Conservation (phyloP, 176 grass and related monocot species). For the Triticum turgidum region DNA sequence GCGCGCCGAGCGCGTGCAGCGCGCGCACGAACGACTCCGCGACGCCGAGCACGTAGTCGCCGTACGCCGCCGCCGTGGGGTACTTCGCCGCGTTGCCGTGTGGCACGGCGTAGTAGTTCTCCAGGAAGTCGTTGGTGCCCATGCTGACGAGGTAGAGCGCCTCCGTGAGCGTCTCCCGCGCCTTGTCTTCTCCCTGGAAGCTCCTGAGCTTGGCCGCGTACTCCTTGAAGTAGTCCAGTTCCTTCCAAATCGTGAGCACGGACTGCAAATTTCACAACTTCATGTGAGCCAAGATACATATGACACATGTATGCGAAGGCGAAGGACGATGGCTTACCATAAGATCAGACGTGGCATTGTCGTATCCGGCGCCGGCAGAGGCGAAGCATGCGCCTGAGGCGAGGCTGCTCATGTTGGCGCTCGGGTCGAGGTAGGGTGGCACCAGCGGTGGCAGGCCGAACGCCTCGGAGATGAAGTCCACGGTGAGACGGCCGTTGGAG, state of each 20-base stretch:
- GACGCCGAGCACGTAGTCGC: conserved; percentile 26
- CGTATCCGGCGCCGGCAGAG: conserved; percentile 74
- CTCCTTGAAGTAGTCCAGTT: conserved; percentile 67
- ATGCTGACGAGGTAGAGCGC: conserved; percentile 66
- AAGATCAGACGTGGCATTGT: conserved; percentile 67
- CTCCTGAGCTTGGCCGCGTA: conserved; percentile 42
- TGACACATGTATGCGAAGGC: neutral
- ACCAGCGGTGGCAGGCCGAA: conserved; percentile 66
- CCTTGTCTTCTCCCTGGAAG: conserved; percentile 37
- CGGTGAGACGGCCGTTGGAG: conserved; percentile 69
- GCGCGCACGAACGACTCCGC: conserved; percentile 41
- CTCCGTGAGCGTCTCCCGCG: conserved; percentile 28
- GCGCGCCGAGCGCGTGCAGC: conserved; percentile 57
- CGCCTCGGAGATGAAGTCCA: conserved; percentile 84
- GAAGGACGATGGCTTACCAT: conserved; percentile 44
- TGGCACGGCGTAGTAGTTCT: conserved; percentile 58
- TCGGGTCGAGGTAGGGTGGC: conserved; percentile 67
- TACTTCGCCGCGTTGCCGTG: conserved; percentile 31
- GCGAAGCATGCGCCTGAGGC: conserved; percentile 70
- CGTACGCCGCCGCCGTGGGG: conserved; percentile 36
- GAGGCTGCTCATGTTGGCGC: conserved; percentile 46
- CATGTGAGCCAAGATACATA: neutral
- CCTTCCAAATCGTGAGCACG: conserved; percentile 44
- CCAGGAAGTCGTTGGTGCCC: conserved; percentile 78
- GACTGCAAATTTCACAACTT: conserved; percentile 35